These are phyloP conservation scores for Hirsutella thompsonii DNA, from an alignment of 2,329 filamentous ascomycete genomes.

Conservation along the genomic window DNA sequence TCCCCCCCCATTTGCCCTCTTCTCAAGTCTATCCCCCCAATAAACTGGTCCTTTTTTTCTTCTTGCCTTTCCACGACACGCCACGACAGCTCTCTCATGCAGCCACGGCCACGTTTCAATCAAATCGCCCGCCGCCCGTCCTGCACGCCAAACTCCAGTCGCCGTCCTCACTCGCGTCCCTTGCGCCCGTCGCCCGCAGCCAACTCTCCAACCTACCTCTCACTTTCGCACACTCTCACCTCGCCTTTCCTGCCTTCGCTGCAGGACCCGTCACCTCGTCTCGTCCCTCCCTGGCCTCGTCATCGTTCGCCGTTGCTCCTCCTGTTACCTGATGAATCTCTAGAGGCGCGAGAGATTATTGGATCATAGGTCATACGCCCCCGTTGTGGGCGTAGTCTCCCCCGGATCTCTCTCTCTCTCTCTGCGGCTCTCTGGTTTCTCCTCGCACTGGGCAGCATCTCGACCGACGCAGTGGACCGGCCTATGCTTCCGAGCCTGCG, in stretches of 20 bases:
- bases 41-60: too few relatives aligned
- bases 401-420: too few relatives aligned
- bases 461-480: not conserved
- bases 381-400: not conserved
- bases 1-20: not conserved
- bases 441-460: not conserved
- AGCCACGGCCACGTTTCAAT: slow-evolving; percentile 3
- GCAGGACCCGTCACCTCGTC: not conserved
- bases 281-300: not conserved
- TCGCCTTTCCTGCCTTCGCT: slow-evolving; percentile 1
- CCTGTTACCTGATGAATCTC: too few relatives aligned
- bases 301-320: not conserved
- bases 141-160: not conserved
- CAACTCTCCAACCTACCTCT: too few relatives aligned
- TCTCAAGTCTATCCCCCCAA: too few relatives aligned
- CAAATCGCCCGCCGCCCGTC: not conserved
- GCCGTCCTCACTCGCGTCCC: not conserved
- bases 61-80: not conserved
- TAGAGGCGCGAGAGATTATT: too few relatives aligned
- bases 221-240: not conserved
- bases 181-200: too few relatives aligned
- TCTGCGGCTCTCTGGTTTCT: too few relatives aligned
- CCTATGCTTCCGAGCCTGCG: not conserved
- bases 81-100: slow-evolving; percentile 3
- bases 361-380: not conserved